Conservation (phyloP, 768 basidiomycete genomes). For the Lentinula sp. region DNA sequence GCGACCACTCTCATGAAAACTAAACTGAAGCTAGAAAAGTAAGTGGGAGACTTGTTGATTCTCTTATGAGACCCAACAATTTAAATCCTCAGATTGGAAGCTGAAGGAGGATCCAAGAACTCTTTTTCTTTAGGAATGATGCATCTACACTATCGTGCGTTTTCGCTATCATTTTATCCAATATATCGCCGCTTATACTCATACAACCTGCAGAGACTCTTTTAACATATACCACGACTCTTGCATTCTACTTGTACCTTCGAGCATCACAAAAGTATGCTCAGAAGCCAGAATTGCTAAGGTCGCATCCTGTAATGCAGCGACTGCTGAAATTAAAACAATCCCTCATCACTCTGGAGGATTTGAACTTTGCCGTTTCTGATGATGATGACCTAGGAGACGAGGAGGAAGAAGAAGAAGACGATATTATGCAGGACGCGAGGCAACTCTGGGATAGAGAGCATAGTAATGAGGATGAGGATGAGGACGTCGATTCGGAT, state of each 20-base stretch:
- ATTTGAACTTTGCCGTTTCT: constrained; percentile 63
- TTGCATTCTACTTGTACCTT: constrained; percentile 92
- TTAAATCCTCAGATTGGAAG: constrained; percentile 36
- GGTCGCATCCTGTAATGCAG: constrained; percentile 63
- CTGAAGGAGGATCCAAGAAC: constrained; percentile 36
- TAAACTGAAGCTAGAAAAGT: constrained; percentile 52
- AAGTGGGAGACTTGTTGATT: constrained; percentile 13
- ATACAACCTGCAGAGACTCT: constrained; percentile 62
- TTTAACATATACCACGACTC: constrained; percentile 81
- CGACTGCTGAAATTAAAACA: constrained; percentile 83
- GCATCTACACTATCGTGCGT: constrained; percentile 86
- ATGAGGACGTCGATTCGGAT: constrained; percentile 26
- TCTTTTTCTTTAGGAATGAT: constrained; percentile 59
- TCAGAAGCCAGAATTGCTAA: constrained; percentile 54
- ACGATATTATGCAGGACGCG: constrained; percentile 33
- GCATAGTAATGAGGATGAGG: constrained; percentile 12
- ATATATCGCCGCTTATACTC: background rate
- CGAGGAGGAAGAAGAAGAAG: constrained; percentile 30
- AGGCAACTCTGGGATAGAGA: constrained; percentile 37
- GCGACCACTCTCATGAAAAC: constrained; percentile 45
- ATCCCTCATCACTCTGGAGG: constrained; percentile 74
- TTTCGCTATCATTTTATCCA: background rate
- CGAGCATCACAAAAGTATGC: constrained; percentile 63
- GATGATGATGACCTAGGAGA: constrained; percentile 45
- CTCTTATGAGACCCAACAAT: background rate